These are phyloP conservation scores for Lactifluus echinatus DNA, from an alignment of 768 basidiomycete genomes.

Conservation along the genomic window DNA sequence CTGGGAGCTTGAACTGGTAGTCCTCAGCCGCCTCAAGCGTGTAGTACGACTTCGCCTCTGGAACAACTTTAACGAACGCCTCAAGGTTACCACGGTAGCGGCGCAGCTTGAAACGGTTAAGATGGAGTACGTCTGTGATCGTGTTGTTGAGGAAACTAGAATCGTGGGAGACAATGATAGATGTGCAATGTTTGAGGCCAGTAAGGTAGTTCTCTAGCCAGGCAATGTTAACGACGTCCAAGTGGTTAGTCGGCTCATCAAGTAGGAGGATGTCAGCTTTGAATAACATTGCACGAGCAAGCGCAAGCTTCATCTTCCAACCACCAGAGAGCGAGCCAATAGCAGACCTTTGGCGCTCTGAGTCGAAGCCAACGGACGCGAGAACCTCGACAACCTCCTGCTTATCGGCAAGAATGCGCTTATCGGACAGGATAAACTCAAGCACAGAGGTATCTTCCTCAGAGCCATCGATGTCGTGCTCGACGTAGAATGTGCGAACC, in stretches of 20 bases:
- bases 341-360: slow-evolving; percentile 73
- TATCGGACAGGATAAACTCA: slow-evolving; percentile 79
- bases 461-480: slow-evolving; percentile 96
- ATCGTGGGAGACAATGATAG: slow-evolving; percentile 98
- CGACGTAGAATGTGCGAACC: slow-evolving; percentile 98
- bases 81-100: slow-evolving; percentile 95
- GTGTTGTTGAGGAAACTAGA: slow-evolving; percentile 96
- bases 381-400: slow-evolving; percentile 75
- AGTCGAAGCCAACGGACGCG: slow-evolving; percentile 85
- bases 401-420: slow-evolving; percentile 63
- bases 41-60: slow-evolving; percentile 97
- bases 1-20: slow-evolving; percentile 97
- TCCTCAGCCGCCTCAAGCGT: slow-evolving; percentile 91
- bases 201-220: slow-evolving; percentile 96
- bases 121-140: slow-evolving; percentile 93
- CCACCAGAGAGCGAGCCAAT: slow-evolving; percentile 94
- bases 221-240: slow-evolving; percentile 95
- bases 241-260: slow-evolving; percentile 94
- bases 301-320: slow-evolving; percentile 99
- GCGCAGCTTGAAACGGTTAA: slow-evolving; percentile 97
- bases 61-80: slow-evolving; percentile 87
- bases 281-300: slow-evolving; percentile 96
- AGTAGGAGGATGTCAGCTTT: slow-evolving; percentile 94
- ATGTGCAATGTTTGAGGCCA: slow-evolving; percentile 82
- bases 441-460: slow-evolving; percentile 89